phyloP scores from a whole-genome alignment of 306 rosid species.

The Quercus alba region DNA sequence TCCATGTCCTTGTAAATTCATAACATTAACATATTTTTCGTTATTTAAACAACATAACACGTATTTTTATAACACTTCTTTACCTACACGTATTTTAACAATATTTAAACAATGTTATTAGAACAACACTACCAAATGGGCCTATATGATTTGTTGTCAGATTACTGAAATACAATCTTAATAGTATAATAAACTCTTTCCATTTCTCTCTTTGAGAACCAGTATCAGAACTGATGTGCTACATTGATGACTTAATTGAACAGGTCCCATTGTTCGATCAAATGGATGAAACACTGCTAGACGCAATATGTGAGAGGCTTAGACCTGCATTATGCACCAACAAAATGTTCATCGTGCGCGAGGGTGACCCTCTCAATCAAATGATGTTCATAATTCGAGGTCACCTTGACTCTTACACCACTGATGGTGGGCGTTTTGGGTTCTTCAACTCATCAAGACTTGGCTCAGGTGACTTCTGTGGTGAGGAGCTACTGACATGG shows the following conservation, averaged over 20 bases:
- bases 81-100: accelerated
- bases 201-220: too few species aligned
- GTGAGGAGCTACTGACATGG: slow-evolving; percentile 93
- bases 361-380: slow-evolving; percentile 88
- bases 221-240: too few species aligned
- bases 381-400: slow-evolving; percentile 94
- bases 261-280: slow-evolving; percentile 86
- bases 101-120: accelerated
- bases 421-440: slow-evolving; percentile 85
- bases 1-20: too few species aligned
- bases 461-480: slow-evolving; percentile 90
- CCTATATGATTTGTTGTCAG: too few species aligned
- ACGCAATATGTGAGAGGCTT: slow-evolving; percentile 91
- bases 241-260: too few species aligned
- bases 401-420: slow-evolving; percentile 83
- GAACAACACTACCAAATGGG: too few species aligned
- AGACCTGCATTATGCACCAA: slow-evolving; percentile 86
- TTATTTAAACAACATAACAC: too few species aligned
- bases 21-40: too few species aligned
- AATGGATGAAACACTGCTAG: slow-evolving; percentile 95
- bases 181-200: too few species aligned
- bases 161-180: too few species aligned
- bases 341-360: slow-evolving; percentile 72
- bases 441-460: slow-evolving; percentile 82
- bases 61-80: accelerated